These are phyloP conservation scores for Fusarium coffeatum DNA, from an alignment of 2,329 filamentous ascomycete species.

Conservation along the genomic window DNA sequence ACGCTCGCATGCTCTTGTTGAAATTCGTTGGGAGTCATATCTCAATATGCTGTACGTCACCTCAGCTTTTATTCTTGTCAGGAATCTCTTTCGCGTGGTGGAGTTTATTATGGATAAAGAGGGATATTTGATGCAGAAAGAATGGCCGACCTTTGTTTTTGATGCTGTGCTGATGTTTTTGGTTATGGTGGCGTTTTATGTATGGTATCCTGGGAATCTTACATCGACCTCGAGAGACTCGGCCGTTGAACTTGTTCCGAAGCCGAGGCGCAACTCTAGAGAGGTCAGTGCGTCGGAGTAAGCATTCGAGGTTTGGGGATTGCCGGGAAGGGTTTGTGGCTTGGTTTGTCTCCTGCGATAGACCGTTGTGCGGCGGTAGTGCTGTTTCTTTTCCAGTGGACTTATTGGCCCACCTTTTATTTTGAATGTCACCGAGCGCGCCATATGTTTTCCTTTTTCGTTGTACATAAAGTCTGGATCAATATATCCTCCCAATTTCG, in stretches of 20 bases:
- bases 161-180: slow-evolving; percentile 24
- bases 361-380: too few species aligned
- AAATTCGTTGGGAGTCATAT: slow-evolving; percentile 13
- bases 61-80: slow-evolving; percentile 3
- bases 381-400: too few species aligned
- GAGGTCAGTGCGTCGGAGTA: background rate
- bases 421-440: too few species aligned
- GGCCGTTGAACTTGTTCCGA: background rate
- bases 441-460: too few species aligned
- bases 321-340: background rate
- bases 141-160: slow-evolving; percentile 32
- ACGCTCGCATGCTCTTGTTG: accelerated
- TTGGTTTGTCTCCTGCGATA: too few species aligned
- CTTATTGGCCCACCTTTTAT: too few species aligned
- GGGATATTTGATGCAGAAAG: slow-evolving; percentile 26
- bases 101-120: slow-evolving; percentile 30
- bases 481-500: too few species aligned
- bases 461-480: too few species aligned
- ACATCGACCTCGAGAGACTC: background rate
- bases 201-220: slow-evolving; percentile 21
- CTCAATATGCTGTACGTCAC: slow-evolving; percentile 27
- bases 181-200: slow-evolving; percentile 26
- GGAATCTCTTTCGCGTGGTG: slow-evolving; percentile 24
- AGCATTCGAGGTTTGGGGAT: too few species aligned
- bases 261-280: background rate